Percentiles rank a stretch among this genome's conserved stretches.
These are phyloP conservation scores for Toxicodendron radicans DNA, from an alignment of 345 rosid genomes.

Conservation along the genomic window DNA sequence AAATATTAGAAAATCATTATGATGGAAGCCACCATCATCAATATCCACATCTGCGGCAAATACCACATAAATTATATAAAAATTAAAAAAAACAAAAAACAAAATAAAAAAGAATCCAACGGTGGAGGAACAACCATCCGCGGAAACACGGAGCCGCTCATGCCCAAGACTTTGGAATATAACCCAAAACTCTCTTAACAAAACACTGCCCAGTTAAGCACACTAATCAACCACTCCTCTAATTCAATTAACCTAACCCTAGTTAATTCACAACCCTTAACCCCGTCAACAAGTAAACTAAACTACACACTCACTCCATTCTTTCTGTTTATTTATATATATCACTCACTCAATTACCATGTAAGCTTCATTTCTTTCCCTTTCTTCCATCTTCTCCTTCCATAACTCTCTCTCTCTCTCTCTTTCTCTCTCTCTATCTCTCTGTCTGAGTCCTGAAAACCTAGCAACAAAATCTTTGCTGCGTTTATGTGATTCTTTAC, in stretches of 20 bases:
- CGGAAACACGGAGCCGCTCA: slow-evolving; percentile 98
- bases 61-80: too few species aligned
- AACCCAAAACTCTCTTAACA: slow-evolving; percentile 17
- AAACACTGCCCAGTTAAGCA: not conserved
- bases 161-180: slow-evolving; percentile 84
- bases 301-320: slow-evolving; percentile 14
- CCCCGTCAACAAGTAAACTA: slow-evolving; percentile 17
- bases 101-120: slow-evolving; percentile 40
- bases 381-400: not conserved
- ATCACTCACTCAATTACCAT: not conserved
- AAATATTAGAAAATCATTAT: not conserved
- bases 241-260: not conserved
- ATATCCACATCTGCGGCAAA: slow-evolving; percentile 8
- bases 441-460: not conserved
- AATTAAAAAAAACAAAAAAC: not conserved
- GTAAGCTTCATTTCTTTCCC: not conserved
- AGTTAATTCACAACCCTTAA: not conserved
- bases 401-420: too few species aligned
- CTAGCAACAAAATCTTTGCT: too few species aligned
- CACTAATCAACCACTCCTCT: slow-evolving; percentile 4
- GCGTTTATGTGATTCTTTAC: slow-evolving; percentile 17
- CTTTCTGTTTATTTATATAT: slow-evolving; percentile 23
- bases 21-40: slow-evolving; percentile 28
- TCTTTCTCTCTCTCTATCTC: slow-evolving; percentile 1
- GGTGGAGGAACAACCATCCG: slow-evolving; percentile 72